These are phyloP conservation scores for Solanum medicagineum DNA, from an alignment of 257 asterid genomes.

Conservation along the genomic window DNA sequence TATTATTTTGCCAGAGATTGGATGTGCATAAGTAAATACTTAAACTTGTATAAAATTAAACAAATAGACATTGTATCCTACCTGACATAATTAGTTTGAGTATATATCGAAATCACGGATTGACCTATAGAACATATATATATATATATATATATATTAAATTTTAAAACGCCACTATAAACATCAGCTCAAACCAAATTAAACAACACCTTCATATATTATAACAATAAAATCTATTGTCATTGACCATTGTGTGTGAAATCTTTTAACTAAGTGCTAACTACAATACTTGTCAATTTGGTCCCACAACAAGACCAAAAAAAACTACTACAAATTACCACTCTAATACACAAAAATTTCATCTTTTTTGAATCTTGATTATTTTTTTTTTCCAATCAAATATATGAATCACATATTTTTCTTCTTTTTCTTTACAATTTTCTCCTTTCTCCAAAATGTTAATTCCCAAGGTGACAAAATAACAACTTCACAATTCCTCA, in stretches of 20 bases:
- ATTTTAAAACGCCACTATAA: too few relatives aligned
- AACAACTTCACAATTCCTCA: neutral
- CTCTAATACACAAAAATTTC: neutral
- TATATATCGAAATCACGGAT: too few relatives aligned
- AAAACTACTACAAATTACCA: neutral
- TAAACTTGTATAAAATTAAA: too few relatives aligned
- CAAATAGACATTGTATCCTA: too few relatives aligned
- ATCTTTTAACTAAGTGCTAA: neutral
- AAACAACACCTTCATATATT: too few relatives aligned
- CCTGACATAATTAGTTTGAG: too few relatives aligned
- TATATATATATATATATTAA: too few relatives aligned
- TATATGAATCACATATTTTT: neutral
- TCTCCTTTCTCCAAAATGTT: neutral
- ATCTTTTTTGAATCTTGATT: neutral
- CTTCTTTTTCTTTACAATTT: neutral
- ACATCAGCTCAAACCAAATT: too few relatives aligned
- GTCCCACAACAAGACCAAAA: neutral
- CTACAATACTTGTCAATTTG: neutral
- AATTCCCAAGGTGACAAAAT: neutral
- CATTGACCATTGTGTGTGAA: neutral
- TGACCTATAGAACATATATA: too few relatives aligned
- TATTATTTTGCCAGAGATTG: too few relatives aligned
- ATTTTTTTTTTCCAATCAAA: neutral
- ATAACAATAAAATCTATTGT: too few relatives aligned
- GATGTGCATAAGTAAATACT: too few relatives aligned